A percentile compares a stretch with the other conserved stretches of the same genome.
Conservation (phyloP, 148 eudicot genomes). For the Drosera capensis region DNA sequence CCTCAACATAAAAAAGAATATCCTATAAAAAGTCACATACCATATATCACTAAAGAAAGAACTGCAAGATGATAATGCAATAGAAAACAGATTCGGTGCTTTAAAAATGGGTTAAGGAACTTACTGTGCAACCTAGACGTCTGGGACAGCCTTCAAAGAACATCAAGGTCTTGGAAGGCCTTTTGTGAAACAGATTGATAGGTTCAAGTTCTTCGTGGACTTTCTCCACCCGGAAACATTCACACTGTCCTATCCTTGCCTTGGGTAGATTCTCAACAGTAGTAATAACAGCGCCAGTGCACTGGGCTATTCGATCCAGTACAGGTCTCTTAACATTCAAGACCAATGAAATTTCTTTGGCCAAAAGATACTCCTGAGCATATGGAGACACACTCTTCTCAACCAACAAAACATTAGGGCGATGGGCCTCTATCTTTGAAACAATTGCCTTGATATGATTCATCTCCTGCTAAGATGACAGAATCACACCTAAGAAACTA, state of each 20-base stretch:
- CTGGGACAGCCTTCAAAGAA: constrained; percentile 94
- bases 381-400: constrained; percentile 94
- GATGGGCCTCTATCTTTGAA: constrained; percentile 80
- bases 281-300: constrained; percentile 75
- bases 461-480: constrained; percentile 38
- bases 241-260: constrained; percentile 76
- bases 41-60: too few species aligned
- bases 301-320: constrained; percentile 69
- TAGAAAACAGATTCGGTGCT: too few species aligned
- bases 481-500: neutral
- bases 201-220: constrained; percentile 63
- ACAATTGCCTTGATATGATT: constrained; percentile 79
- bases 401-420: constrained; percentile 76
- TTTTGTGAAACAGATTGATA: constrained; percentile 39
- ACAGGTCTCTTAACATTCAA: constrained; percentile 82
- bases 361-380: constrained; percentile 80
- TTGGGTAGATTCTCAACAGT: constrained; percentile 46
- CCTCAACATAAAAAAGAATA: too few species aligned
- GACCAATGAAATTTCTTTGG: constrained; percentile 90
- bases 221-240: constrained; percentile 68
- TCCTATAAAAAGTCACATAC: too few species aligned
- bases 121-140: constrained; percentile 98
- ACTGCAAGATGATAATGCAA: too few species aligned
- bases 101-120: too few species aligned
- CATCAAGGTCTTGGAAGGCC: constrained; percentile 78